phyloP scores from a whole-genome alignment of 1,284 basidiomycete genomes.

The Ceratobasidium sp. region DNA sequence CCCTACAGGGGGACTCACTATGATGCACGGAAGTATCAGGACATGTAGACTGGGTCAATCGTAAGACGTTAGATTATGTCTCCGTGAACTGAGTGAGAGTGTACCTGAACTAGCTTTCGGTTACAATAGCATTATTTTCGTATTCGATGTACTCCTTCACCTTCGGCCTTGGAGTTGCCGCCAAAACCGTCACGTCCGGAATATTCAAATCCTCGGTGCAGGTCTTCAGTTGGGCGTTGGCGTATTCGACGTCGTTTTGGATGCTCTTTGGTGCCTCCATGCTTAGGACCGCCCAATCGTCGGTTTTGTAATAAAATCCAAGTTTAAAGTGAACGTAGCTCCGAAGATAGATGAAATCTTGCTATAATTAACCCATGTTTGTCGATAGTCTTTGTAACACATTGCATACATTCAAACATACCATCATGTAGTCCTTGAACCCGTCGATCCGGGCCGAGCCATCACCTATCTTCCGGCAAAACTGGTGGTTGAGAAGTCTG shows the following conservation, averaged over 20 bases:
- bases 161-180: neutral
- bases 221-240: neutral
- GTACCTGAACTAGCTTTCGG: neutral
- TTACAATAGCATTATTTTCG: neutral
- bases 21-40: neutral
- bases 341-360: neutral
- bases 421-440: slow-evolving; percentile 9
- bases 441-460: neutral
- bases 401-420: neutral
- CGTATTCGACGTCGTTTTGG: neutral
- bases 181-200: neutral
- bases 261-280: neutral
- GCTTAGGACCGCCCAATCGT: neutral
- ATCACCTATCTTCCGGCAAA: neutral
- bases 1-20: neutral
- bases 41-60: neutral
- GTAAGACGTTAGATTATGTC: neutral
- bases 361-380: neutral
- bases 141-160: neutral
- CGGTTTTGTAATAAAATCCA: neutral
- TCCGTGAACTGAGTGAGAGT: neutral
- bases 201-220: neutral
- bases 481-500: neutral
- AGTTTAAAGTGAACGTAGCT: neutral
- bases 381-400: neutral